Conservation (phyloP, 2,329 filamentous ascomycete genomes). For the Fusarium algeriense region DNA sequence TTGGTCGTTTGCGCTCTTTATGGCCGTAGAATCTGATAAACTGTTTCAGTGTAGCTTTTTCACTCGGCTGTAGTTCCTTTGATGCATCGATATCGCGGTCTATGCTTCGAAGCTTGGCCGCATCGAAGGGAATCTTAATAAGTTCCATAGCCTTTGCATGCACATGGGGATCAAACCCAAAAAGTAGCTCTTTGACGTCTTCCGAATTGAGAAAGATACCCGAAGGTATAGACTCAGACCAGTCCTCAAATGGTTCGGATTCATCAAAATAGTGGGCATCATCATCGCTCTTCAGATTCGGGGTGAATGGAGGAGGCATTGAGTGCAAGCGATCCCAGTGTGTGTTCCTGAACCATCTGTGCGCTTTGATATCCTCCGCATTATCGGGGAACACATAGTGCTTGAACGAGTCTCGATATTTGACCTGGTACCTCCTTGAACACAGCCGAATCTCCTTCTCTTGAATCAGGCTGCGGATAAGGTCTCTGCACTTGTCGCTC, state of each 20-base stretch:
- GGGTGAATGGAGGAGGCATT: slow-evolving; percentile 81
- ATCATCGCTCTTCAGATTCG: slow-evolving; percentile 74
- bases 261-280: slow-evolving; percentile 94
- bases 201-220: slow-evolving; percentile 47
- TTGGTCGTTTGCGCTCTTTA: slow-evolving; percentile 80
- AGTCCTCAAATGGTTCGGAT: slow-evolving; percentile 77
- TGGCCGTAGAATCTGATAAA: slow-evolving; percentile 65
- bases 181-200: slow-evolving; percentile 52
- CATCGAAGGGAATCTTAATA: slow-evolving; percentile 62
- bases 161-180: slow-evolving; percentile 55
- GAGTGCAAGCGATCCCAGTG: slow-evolving; percentile 82
- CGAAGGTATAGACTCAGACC: slow-evolving; percentile 63
- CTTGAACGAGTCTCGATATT: slow-evolving; percentile 61
- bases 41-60: slow-evolving; percentile 61
- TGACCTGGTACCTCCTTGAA: slow-evolving; percentile 77
- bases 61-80: slow-evolving; percentile 49
- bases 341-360: slow-evolving; percentile 86
- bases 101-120: slow-evolving; percentile 60
- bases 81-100: slow-evolving; percentile 62
- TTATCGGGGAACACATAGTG: slow-evolving; percentile 85
- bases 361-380: slow-evolving; percentile 88
- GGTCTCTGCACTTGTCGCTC: slow-evolving; percentile 78
- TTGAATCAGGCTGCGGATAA: slow-evolving; percentile 79
- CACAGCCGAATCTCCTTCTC: slow-evolving; percentile 83
- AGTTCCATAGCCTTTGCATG: slow-evolving; percentile 60